phyloP scores from a whole-genome alignment of 129 eudicot species.

The carrot (Daucus carota) region DH1_v3.0 NC_030381.2:37339501-37340000 shows the following conservation, averaged over 20 bases:
- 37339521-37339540: conserved; percentile 17
- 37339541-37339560: conserved; percentile 23
- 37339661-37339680: conserved; percentile 1
- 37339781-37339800: conserved; percentile 58
- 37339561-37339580: conserved; percentile 38
- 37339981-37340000: not conserved
- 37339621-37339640: conserved; percentile 33
- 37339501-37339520: conserved; percentile 1
- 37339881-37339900: conserved; percentile 17
- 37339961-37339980: not conserved
- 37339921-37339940: not conserved
- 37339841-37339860: conserved; percentile 40
- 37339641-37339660: conserved; percentile 19
- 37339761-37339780: conserved; percentile 35
- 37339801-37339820: conserved; percentile 48
- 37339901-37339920: not conserved
- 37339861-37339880: conserved; percentile 62
- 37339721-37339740: too few relatives aligned
- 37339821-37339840: conserved; percentile 58
- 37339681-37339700: too few relatives aligned
- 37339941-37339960: not conserved
- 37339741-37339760: not conserved
- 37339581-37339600: conserved; percentile 30
- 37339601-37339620: conserved; percentile 15
- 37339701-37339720: too few relatives aligned